These are phyloP conservation scores for Amanita exitialis DNA, from an alignment of 768 basidiomycete genomes.

Conservation along the genomic window DNA sequence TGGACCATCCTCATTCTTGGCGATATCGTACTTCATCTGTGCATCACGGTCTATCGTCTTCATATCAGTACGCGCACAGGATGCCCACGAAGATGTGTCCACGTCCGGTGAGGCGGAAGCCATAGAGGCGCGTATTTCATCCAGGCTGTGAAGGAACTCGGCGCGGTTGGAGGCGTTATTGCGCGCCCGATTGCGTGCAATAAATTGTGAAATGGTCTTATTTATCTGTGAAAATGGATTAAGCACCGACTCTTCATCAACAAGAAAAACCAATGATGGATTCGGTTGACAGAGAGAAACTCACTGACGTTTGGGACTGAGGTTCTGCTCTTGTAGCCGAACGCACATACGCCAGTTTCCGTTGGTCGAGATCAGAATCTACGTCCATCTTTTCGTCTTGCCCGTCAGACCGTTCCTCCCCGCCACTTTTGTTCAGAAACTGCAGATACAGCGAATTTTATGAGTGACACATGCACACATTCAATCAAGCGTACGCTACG, in stretches of 20 bases:
- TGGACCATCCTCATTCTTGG: conserved; percentile 76
- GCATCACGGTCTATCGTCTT: conserved; percentile 60
- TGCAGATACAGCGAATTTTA: conserved; percentile 10
- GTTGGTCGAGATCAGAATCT: conserved; percentile 38
- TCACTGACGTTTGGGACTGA: conserved; percentile 49
- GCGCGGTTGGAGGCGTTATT: conserved; percentile 70
- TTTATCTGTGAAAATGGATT: conserved; percentile 35
- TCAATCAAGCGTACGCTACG: conserved; percentile 10
- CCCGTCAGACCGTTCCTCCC: not conserved
- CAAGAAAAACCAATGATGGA: not conserved
- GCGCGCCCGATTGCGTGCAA: conserved; percentile 59
- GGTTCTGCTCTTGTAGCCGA: conserved; percentile 34
- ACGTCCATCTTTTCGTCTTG: not conserved
- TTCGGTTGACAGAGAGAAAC: conserved; percentile 14
- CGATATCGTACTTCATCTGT: conserved; percentile 83
- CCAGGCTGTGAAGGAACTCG: conserved; percentile 57
- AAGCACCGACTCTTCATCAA: conserved; percentile 6
- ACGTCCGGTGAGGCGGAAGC: conserved; percentile 18
- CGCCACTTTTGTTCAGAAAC: conserved; percentile 5
- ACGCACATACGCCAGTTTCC: conserved; percentile 57
- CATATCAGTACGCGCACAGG: conserved; percentile 70
- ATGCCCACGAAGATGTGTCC: conserved; percentile 19
- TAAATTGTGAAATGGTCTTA: conserved; percentile 61
- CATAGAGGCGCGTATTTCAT: conserved; percentile 41
- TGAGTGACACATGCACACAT: not conserved